A percentile compares a stretch with the other conserved stretches of the same genome.
These are phyloP conservation scores for Globisporangium spiculum DNA, from an alignment of 352 stramenopile genomes.

Conservation along the genomic window DNA sequence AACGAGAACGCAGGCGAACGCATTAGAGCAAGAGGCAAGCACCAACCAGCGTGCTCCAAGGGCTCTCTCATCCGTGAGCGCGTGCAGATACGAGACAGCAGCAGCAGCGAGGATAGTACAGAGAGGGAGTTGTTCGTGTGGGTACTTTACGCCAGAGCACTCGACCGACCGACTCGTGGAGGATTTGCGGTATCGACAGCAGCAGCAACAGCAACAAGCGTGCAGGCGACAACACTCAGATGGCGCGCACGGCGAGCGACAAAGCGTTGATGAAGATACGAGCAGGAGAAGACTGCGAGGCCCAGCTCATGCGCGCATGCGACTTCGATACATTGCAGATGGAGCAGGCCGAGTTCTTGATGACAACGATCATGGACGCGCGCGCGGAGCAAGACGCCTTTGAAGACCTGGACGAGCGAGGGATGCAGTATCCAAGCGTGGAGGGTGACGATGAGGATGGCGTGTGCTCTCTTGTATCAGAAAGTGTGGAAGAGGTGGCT, in stretches of 20 bases:
- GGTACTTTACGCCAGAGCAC: not conserved
- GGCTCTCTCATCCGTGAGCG: not conserved
- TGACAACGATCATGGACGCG: conserved; percentile 20
- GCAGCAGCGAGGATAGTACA: not conserved
- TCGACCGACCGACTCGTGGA: not conserved
- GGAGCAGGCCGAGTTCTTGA: conserved; percentile 18
- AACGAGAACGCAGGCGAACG: not conserved
- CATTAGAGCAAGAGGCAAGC: not conserved
- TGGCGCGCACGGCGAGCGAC: not conserved
- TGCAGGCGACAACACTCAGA: not conserved
- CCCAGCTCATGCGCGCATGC: conserved; percentile 4
- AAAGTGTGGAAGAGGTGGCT: not conserved
- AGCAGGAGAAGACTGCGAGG: not conserved
- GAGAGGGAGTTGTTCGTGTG: not conserved
- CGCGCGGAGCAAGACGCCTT: conserved; percentile 9
- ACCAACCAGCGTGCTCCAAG: not conserved
- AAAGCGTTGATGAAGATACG: not conserved
- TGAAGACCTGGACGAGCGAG: not conserved
- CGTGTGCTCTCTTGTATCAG: not conserved
- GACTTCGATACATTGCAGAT: conserved; percentile 15
- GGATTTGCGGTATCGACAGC: not conserved
- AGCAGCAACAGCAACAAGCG: not conserved
- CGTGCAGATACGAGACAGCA: not conserved
- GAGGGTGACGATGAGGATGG: not conserved
- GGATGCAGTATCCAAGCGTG: not conserved